Evolutionary conservation across 2,329 filamentous ascomycete species (phyloP).

Genomic region (Plectosphaerella plurivora): DNA sequence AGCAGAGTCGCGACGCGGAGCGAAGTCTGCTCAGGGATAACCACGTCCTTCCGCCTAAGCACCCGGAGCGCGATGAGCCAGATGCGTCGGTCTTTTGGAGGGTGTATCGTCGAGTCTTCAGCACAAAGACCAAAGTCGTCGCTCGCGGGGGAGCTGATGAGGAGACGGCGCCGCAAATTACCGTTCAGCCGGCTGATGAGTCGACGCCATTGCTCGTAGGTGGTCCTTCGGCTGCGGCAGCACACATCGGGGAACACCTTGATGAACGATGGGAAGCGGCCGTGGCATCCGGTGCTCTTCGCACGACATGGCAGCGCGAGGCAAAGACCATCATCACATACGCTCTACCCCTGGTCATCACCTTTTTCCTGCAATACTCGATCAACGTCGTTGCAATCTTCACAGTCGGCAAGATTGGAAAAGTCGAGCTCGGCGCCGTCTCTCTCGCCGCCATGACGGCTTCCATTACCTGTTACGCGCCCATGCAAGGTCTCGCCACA

Average conservation of each 20-base stretch:
- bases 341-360: constrained; percentile 65
- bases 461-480: constrained; percentile 72
- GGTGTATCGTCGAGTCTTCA: constrained; percentile 47
- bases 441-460: constrained; percentile 66
- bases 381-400: constrained; percentile 80
- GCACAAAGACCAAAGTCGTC: constrained; percentile 54
- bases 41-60: constrained; percentile 60
- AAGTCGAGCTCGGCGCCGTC: constrained; percentile 45
- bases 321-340: constrained; percentile 73
- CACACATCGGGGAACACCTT: constrained; percentile 42
- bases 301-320: constrained; percentile 89
- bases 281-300: constrained; percentile 73
- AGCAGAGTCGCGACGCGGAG: constrained; percentile 54
- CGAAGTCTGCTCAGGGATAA: constrained; percentile 61
- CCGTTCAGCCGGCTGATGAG: constrained; percentile 32
- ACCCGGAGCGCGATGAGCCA: constrained; percentile 26
- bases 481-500: constrained; percentile 82
- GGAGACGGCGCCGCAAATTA: constrained; percentile 21
- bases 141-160: constrained; percentile 28
- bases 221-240: background rate
- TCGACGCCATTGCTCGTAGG: constrained; percentile 32
- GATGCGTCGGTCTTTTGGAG: constrained; percentile 28
- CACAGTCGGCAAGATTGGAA: constrained; percentile 71
- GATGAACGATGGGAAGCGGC: constrained; percentile 82
- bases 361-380: constrained; percentile 77